These are phyloP conservation scores for Chaetomiaceae sp. DNA, from an alignment of 2,329 filamentous ascomycete genomes.

Conservation along the genomic window DNA sequence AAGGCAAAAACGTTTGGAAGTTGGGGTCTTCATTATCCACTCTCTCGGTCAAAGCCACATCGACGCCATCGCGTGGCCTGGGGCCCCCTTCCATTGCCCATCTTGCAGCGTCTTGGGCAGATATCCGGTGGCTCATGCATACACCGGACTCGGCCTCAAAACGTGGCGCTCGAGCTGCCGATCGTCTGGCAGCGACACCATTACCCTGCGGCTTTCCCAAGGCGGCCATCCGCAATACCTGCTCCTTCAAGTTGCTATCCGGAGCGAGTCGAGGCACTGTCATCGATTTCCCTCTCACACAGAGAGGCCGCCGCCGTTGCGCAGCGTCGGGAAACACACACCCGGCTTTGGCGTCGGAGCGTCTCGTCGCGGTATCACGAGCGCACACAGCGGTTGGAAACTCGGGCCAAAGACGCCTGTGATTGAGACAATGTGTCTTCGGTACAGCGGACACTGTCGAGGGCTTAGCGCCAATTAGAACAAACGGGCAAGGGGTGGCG, in stretches of 20 bases:
- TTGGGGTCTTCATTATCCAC: too few relatives aligned
- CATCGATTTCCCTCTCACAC: background rate
- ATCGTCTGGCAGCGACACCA: background rate
- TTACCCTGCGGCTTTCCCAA: too few relatives aligned
- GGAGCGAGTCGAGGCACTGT: too few relatives aligned
- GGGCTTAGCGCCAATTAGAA: constrained; percentile 13
- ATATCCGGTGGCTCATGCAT: constrained; percentile 6
- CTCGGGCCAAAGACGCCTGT: too few relatives aligned
- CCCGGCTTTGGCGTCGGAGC: too few relatives aligned
- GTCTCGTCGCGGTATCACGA: too few relatives aligned
- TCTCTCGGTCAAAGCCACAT: constrained; percentile 19
- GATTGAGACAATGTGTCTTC: too few relatives aligned
- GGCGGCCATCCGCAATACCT: too few relatives aligned
- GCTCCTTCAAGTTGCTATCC: too few relatives aligned
- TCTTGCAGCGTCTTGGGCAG: constrained; percentile 14
- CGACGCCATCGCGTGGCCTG: constrained; percentile 12
- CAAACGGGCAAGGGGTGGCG: background rate
- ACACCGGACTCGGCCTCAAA: background rate
- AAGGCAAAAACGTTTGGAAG: background rate
- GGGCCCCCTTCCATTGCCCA: constrained; percentile 7
- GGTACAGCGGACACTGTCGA: background rate
- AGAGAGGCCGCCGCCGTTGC: background rate
- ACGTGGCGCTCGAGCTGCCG: background rate
- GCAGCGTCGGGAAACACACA: background rate
- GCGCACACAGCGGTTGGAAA: too few relatives aligned